phyloP scores from a whole-genome alignment of 306 rosid genomes.

The Castanopsis chinensis region DNA sequence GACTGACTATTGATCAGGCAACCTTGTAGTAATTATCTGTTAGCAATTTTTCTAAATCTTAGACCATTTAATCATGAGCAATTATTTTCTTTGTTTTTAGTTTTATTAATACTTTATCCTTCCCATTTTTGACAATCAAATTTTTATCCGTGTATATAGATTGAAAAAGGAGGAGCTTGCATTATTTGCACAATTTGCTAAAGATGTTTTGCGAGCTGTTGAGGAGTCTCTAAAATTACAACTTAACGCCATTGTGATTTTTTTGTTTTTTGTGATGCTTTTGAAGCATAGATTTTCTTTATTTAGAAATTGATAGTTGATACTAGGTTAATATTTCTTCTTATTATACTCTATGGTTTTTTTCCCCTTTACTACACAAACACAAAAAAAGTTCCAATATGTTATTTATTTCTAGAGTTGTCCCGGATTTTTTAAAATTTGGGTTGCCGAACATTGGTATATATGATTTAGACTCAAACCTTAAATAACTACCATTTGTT shows the following conservation, averaged over 20 bases:
- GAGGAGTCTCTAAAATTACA: slow-evolving; percentile 58
- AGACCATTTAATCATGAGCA: background rate
- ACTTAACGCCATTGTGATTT: background rate
- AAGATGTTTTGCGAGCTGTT: slow-evolving; percentile 41
- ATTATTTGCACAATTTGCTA: slow-evolving; percentile 59
- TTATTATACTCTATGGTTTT: too few relatives aligned
- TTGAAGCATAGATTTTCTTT: too few relatives aligned
- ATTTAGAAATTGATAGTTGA: too few relatives aligned
- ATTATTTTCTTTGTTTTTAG: background rate
- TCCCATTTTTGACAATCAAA: background rate
- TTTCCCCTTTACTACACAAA: too few relatives aligned
- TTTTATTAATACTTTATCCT: background rate
- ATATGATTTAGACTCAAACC: too few relatives aligned
- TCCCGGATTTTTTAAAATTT: too few relatives aligned
- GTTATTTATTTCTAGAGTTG: too few relatives aligned
- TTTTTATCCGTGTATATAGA: slow-evolving; percentile 34
- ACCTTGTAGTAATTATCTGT: background rate
- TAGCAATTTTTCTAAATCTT: background rate
- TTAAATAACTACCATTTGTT: too few relatives aligned
- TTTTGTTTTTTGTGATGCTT: too few relatives aligned
- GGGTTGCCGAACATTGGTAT: too few relatives aligned
- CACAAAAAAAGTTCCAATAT: too few relatives aligned
- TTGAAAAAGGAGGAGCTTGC: slow-evolving; percentile 73
- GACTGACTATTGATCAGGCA: background rate
- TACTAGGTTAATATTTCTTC: too few relatives aligned